A percentile compares a stretch with the other conserved stretches of the same genome.
These are phyloP conservation scores for Phaeosphaeria sp. DNA, from an alignment of 2,329 filamentous ascomycete genomes.

Conservation along the genomic window DNA sequence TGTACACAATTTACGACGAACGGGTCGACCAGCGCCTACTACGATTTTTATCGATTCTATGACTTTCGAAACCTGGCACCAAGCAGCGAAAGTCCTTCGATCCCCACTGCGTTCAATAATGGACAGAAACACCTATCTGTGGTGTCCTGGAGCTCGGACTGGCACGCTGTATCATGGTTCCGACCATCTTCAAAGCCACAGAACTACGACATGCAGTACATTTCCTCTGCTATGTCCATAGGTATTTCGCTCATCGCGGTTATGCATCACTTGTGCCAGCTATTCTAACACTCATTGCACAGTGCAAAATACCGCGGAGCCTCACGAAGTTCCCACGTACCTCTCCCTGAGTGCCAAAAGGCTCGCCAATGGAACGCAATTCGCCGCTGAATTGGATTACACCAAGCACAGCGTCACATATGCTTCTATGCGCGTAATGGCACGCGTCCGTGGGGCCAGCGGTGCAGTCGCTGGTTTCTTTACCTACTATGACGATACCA, in stretches of 20 bases:
- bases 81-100: background rate
- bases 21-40: background rate
- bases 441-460: constrained; percentile 4
- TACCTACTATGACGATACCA: background rate
- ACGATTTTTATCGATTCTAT: background rate
- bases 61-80: background rate
- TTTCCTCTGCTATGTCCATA: background rate
- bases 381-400: constrained; percentile 11
- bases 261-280: background rate
- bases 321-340: background rate
- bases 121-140: background rate
- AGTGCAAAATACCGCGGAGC: background rate
- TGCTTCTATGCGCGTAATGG: constrained; percentile 15
- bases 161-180: background rate
- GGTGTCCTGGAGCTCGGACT: background rate
- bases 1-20: background rate
- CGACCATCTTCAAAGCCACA: background rate
- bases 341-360: background rate
- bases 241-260: background rate
- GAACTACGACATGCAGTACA: background rate
- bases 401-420: constrained; percentile 14
- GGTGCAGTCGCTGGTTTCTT: background rate
- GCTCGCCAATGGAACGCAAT: background rate
- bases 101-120: background rate
- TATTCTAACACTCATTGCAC: background rate